Percentiles rank a stretch among this genome's conserved stretches.
Conservation (phyloP, 352 stramenopile genomes). For the Pythium aphanidermatum region DNA sequence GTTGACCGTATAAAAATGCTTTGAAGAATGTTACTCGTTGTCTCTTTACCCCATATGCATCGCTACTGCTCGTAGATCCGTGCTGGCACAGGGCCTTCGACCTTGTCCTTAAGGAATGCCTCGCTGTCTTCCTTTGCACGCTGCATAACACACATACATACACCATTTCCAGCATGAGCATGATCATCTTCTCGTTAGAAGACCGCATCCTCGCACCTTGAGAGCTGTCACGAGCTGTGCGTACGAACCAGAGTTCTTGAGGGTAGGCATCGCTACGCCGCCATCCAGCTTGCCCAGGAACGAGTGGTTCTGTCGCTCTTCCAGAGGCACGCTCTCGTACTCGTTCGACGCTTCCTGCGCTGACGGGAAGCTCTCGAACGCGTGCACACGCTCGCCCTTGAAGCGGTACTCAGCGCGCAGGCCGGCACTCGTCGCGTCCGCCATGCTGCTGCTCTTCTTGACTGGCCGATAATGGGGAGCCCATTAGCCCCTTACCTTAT, state of each 20-base stretch:
- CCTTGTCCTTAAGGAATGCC: conserved; percentile 71
- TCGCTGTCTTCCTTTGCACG: conserved; percentile 78
- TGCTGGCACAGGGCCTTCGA: conserved; percentile 65
- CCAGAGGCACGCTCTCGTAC: conserved; percentile 33
- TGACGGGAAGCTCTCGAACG: conserved; percentile 61
- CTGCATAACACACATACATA: conserved; percentile 20
- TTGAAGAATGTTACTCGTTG: too few relatives aligned
- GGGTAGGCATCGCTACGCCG: conserved; percentile 43
- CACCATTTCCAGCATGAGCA: neutral
- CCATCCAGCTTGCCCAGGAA: conserved; percentile 67
- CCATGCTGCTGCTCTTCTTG: conserved; percentile 27
- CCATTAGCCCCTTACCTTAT: too few relatives aligned
- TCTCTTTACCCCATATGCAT: too few relatives aligned
- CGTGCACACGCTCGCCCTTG: conserved; percentile 57
- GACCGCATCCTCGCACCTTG: conserved; percentile 33
- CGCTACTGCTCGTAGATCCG: conserved; percentile 66
- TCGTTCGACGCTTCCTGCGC: conserved; percentile 56
- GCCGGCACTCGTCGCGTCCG: conserved; percentile 11
- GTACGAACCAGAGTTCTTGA: conserved; percentile 64
- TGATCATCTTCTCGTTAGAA: neutral
- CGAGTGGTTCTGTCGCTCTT: conserved; percentile 55
- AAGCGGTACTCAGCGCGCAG: conserved; percentile 63
- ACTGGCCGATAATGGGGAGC: conserved; percentile 7
- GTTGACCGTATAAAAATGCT: too few relatives aligned
- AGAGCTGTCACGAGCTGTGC: conserved; percentile 65